phyloP scores from a whole-genome alignment of 2,329 filamentous ascomycete species.

The Penicillium sp. region DNA sequence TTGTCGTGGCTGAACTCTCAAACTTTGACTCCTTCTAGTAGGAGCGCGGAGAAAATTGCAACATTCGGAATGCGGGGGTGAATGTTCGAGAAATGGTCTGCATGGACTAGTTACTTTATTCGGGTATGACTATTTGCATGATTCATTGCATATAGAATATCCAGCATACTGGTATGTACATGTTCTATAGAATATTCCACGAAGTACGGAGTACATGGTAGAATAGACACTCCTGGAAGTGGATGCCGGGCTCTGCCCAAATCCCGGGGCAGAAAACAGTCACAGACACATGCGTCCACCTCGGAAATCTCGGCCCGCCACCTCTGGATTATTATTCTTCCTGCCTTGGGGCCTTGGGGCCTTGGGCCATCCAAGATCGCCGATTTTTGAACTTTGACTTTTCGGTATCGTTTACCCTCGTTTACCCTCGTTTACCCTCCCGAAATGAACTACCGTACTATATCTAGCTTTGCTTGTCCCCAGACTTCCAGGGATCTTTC shows the following conservation, averaged over 20 bases:
- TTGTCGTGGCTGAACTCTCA: constrained; percentile 1
- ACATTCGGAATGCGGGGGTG: neutral
- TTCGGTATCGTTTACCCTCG: neutral
- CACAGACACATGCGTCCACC: constrained; percentile 4
- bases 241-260: constrained; percentile 1
- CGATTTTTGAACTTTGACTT: neutral
- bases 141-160: too few species aligned
- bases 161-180: neutral
- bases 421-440: neutral
- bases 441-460: neutral
- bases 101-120: neutral
- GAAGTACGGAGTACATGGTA: too few species aligned
- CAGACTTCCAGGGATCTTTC: neutral
- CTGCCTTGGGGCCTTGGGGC: neutral
- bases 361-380: neutral
- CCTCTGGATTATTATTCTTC: too few species aligned
- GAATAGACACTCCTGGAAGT: neutral
- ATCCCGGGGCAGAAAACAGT: neutral
- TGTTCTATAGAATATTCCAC: neutral
- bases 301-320: constrained; percentile 10
- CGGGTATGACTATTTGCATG: neutral
- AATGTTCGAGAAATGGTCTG: neutral
- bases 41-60: constrained; percentile 1
- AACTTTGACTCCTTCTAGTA: neutral
- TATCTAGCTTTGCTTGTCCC: neutral